Base-by-base conservation (phyloP, 2,329 filamentous ascomycete genomes). In the Colletotrichum melonis region DNA sequence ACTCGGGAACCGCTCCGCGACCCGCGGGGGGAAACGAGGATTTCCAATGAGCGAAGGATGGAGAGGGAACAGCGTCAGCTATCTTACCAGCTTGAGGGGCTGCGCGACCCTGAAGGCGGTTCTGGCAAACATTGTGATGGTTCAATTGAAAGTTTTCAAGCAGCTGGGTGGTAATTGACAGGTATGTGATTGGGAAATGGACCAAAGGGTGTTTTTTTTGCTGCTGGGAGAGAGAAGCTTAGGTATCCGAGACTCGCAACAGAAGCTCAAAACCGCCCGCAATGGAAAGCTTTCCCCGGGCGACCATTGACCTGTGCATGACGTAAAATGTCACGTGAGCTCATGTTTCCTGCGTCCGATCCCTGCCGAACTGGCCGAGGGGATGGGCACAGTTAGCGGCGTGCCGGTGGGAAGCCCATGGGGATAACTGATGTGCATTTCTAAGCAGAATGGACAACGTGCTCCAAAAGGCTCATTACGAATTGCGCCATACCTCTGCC, bases 41-140 rank as follows among this genome's bases (percentile, higher is more conserved):
- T 28, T 56, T 32, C 9, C 9, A 26, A 52, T 52, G 9, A 65
- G 24, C 24, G 14, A 46, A 2, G 12, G n/a, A 64, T 11, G 16
- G 24, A 35, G 52, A 54, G 38, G 16, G 6, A 46, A 69, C 42
- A 19, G 42, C 42, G 42, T 49, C 19, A 63, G 28, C 46, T 57
- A 49, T 5, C 89, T 81, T 85, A 94, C 92, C 85, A 89, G 89
- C 82, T 88, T 90, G 77, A 93, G 82, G 76, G 92, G 91, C 84
- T 91, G 90, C 67, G 88, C 88, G 78, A 88, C 88, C 80, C 92
- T 89, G 80, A 93, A 87, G 76, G 87, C 86, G 78, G 91, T 87
- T 86, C 92, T 88, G 75, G 92, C 87, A 80, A 94, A 92, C 91
- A 94, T 93, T 76, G 55, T 67, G 68, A 57, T 54, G 26, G 8